These are phyloP conservation scores for Sclerotinia nivalis DNA, from an alignment of 2,329 filamentous ascomycete species.

Conservation along the genomic window DNA sequence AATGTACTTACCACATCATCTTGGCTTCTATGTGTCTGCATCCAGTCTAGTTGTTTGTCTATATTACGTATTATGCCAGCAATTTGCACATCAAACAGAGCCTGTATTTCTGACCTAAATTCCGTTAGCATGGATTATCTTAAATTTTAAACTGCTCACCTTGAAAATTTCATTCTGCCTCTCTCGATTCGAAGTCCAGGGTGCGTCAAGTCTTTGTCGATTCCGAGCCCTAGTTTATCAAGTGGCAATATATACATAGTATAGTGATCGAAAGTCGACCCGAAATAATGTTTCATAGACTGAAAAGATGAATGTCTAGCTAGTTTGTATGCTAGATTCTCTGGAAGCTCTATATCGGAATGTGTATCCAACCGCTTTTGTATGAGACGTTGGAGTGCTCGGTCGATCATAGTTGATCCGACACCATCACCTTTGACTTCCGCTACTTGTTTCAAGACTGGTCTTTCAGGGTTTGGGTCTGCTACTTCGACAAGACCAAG, in stretches of 20 bases:
- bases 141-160: neutral
- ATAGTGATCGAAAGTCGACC: constrained; percentile 47
- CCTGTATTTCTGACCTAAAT: constrained; percentile 6
- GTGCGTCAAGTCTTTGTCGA: neutral
- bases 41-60: constrained; percentile 44
- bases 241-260: constrained; percentile 47
- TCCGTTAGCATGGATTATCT: neutral
- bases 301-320: constrained; percentile 46
- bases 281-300: constrained; percentile 47
- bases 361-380: constrained; percentile 43
- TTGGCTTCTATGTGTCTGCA: constrained; percentile 14
- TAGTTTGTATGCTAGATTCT: constrained; percentile 44
- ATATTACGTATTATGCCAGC: constrained; percentile 30
- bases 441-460: constrained; percentile 42
- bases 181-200: constrained; percentile 3
- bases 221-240: constrained; percentile 15
- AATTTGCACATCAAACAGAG: constrained; percentile 15
- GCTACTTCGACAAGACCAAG: constrained; percentile 47
- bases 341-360: constrained; percentile 42
- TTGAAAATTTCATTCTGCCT: constrained; percentile 9
- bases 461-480: constrained; percentile 36
- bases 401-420: constrained; percentile 50
- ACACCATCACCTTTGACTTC: constrained; percentile 50
- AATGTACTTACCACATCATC: constrained; percentile 20
- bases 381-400: constrained; percentile 45